A percentile compares a stretch with the other conserved stretches of the same genome.
Evolutionary conservation across 2,329 filamentous ascomycete species (phyloP).

Genomic region (Mollisiaceae sp.): DNA sequence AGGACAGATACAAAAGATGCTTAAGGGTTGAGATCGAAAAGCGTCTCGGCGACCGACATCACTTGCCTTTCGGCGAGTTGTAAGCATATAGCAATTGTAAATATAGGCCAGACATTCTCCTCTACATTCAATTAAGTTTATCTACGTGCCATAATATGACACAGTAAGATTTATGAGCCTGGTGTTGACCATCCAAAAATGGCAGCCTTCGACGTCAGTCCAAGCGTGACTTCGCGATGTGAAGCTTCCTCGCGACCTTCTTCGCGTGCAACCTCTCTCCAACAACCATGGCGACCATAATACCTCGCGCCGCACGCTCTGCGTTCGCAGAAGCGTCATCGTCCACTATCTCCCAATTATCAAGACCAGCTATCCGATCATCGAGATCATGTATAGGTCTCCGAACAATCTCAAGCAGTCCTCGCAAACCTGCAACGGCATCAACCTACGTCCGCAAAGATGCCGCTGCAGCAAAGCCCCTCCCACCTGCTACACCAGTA

Average conservation of each 20-base stretch:
- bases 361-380: constrained; percentile 7
- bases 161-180: background rate
- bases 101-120: background rate
- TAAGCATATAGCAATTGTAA: constrained; percentile 12
- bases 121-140: constrained; percentile 1
- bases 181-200: background rate
- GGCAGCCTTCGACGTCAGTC: background rate
- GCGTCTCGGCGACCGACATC: constrained; percentile 10
- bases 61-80: constrained; percentile 16
- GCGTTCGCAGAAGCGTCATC: constrained; percentile 27
- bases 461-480: constrained; percentile 19
- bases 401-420: constrained; percentile 14
- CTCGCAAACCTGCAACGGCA: constrained; percentile 31
- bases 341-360: constrained; percentile 14
- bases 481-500: constrained; percentile 16
- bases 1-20: constrained; percentile 79
- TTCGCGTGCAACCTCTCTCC: constrained; percentile 25
- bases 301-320: constrained; percentile 36
- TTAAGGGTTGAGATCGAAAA: constrained; percentile 35
- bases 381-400: background rate
- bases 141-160: background rate
- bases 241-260: constrained; percentile 18
- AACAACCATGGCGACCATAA: constrained; percentile 30
- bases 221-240: constrained; percentile 23
- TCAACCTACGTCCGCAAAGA: constrained; percentile 36